phyloP scores from a whole-genome alignment of 2,329 filamentous ascomycete genomes.

The Fonsecaea erecta region DNA sequence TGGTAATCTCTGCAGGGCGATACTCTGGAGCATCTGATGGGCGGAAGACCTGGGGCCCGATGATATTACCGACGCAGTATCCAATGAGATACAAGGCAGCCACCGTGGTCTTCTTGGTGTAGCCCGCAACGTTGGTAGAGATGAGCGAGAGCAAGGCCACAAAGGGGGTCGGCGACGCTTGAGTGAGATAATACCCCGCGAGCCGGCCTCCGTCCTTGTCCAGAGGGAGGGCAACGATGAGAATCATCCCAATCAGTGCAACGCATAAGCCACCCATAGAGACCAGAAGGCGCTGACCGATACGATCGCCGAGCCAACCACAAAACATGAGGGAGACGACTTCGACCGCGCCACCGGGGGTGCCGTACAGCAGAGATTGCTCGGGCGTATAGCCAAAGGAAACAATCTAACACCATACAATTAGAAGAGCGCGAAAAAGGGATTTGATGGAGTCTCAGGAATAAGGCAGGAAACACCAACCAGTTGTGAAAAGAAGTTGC shows the following conservation, averaged over 20 bases:
- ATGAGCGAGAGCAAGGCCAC: constrained; percentile 68
- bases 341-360: constrained; percentile 68
- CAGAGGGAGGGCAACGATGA: constrained; percentile 60
- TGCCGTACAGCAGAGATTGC: constrained; percentile 67
- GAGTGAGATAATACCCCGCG: constrained; percentile 69
- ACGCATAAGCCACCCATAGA: constrained; percentile 53
- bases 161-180: constrained; percentile 64
- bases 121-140: constrained; percentile 62
- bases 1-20: constrained; percentile 66
- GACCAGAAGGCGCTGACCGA: constrained; percentile 63
- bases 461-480: constrained; percentile 36
- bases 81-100: constrained; percentile 55
- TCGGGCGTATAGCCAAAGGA: constrained; percentile 68
- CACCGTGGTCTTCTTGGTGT: constrained; percentile 60
- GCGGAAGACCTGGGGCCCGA: constrained; percentile 56
- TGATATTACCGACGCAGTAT: constrained; percentile 61
- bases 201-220: constrained; percentile 63
- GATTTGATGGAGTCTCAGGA: not conserved
- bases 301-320: constrained; percentile 62
- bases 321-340: constrained; percentile 62
- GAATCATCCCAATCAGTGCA: constrained; percentile 36
- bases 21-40: constrained; percentile 64
- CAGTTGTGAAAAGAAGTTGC: constrained; percentile 66
- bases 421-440: not conserved
- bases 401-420: constrained; percentile 49